Base-by-base conservation (phyloP, 192 early-diverging fungal genomes). In the Coemansia sp. region DNA sequence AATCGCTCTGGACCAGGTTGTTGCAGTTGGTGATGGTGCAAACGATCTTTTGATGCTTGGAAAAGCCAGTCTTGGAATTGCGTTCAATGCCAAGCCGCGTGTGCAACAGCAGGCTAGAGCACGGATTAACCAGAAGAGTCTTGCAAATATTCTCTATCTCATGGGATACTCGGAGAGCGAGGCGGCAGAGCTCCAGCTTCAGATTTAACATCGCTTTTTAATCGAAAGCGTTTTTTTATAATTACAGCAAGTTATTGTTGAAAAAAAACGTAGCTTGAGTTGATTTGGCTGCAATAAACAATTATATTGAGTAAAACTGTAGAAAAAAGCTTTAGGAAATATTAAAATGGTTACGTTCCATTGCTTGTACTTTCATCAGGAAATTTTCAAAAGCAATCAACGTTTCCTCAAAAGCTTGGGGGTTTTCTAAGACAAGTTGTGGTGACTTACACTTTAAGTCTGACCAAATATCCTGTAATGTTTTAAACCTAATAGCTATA, bases 21-120 rank as follows among this genome's bases (percentile, higher is more conserved):
- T 96, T 64, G 96, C 96, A 11, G 91, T 99, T 0, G 96, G 96
- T 27, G 96, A 99, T 70, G 96, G 96, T 24, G 96, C 96, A 22
- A 99, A 99, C 62, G 96, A 99, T 72, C 70, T 99, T 60, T 83
- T 85, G 69, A 99, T 99, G 96, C 71, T 99, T 41, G 89, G 82
- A 21, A 92, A 90, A 53, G 89, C 94, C 46, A 95, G 96, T 41
- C 73, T 96, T 8, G 96, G 96, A 0, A 94, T 99, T 59, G 96
- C 96, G 0, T 99, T 94, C 71, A 96, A 97, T 57, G 96, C 96
- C 14, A 99, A 99, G 61, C 95, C 95, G 14, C 82, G 86, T n/a
- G 96, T 99, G 3, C 96, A 99, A 65, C 80, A 94, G 71, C 81
- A 91, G 80, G 93, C 93, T 0, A 73, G 82, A 22, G 85, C 92